Conservation (phyloP, 345 rosid genomes). For the Citrus trifoliata region DNA sequence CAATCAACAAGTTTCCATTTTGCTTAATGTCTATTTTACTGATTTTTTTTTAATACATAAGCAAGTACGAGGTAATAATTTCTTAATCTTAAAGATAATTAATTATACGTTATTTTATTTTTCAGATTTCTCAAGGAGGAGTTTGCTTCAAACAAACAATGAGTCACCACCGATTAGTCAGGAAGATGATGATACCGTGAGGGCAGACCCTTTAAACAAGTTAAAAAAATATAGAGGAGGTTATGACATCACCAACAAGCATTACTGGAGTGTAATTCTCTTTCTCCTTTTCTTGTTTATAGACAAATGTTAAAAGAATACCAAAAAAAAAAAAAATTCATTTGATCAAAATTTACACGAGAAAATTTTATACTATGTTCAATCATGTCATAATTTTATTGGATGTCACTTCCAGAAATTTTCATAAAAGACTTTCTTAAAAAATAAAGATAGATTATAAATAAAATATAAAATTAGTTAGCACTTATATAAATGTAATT, state of each 20-base stretch:
- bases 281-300: not conserved
- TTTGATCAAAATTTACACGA: too few species aligned
- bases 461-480: too few species aligned
- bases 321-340: too few species aligned
- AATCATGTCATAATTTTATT: accelerated
- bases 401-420: accelerated
- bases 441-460: too few species aligned
- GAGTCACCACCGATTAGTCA: slow-evolving; percentile 11
- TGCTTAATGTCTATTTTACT: too few species aligned
- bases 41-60: too few species aligned
- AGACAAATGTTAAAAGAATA: not conserved
- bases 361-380: too few species aligned
- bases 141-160: slow-evolving; percentile 22
- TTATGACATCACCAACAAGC: slow-evolving; percentile 55
- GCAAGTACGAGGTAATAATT: too few species aligned
- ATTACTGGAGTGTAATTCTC: slow-evolving; percentile 69
- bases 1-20: not conserved
- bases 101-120: not conserved
- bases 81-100: not conserved
- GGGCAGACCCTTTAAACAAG: slow-evolving; percentile 52
- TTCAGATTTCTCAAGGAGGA: slow-evolving; percentile 19
- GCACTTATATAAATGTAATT: too few species aligned
- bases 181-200: slow-evolving; percentile 41
- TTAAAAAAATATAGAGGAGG: slow-evolving; percentile 66
- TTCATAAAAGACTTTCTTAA: too few species aligned